phyloP scores from a whole-genome alignment of 139 green algal genomes.

The Astrephomene gubernaculifera region DNA sequence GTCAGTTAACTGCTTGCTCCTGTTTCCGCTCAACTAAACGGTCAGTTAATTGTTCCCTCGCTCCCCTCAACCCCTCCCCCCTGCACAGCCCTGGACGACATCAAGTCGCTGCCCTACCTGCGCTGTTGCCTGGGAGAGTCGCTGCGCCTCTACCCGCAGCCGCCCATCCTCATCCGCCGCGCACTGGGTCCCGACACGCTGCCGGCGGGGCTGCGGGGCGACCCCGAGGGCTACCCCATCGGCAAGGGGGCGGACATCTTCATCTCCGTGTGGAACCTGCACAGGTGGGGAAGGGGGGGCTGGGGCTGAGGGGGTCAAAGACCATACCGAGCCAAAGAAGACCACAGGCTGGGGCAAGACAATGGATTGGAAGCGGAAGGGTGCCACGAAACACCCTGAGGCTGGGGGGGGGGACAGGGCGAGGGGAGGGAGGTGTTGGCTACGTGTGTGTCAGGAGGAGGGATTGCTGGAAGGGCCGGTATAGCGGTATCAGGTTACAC shows the following conservation, averaged over 20 bases:
- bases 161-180: conserved; percentile 95
- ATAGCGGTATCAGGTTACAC: too few relatives aligned
- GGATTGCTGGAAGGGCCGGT: too few relatives aligned
- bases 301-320: too few relatives aligned
- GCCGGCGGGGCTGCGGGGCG: conserved; percentile 69
- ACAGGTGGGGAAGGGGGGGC: conserved; percentile 63
- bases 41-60: too few relatives aligned
- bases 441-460: too few relatives aligned
- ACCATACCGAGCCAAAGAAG: too few relatives aligned
- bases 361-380: too few relatives aligned
- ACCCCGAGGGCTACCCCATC: conserved; percentile 83
- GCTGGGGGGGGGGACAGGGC: background rate
- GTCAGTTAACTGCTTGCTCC: too few relatives aligned
- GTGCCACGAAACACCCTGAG: too few relatives aligned
- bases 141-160: conserved; percentile 96
- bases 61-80: background rate
- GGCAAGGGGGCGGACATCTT: conserved; percentile 97
- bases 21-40: too few relatives aligned
- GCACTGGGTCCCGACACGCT: conserved; percentile 86
- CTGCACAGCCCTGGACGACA: conserved; percentile 75
- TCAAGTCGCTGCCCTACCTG: conserved; percentile 76
- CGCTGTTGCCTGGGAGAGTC: conserved; percentile 84
- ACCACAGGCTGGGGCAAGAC: too few relatives aligned
- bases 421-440: background rate
- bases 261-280: conserved; percentile 98